Percentiles rank a stretch among this genome's conserved stretches.
Evolutionary conservation across 1,284 basidiomycete genomes (phyloP).

Genomic region (Mrakiaceae sp.): DNA sequence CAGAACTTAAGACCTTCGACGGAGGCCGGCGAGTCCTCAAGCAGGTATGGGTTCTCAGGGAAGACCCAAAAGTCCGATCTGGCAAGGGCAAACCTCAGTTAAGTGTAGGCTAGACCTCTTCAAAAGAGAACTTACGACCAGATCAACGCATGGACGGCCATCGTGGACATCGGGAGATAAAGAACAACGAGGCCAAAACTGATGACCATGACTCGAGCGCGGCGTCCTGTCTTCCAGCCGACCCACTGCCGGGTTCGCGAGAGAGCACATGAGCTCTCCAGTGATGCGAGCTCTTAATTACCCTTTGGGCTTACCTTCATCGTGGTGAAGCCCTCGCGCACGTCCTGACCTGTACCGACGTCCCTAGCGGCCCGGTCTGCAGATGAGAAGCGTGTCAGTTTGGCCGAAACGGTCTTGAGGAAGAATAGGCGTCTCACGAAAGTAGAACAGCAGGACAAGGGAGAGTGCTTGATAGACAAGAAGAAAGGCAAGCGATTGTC

Average conservation of each 20-base stretch:
- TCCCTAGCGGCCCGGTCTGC: constrained; percentile 37
- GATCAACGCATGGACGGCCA: constrained; percentile 53
- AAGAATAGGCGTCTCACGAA: constrained; percentile 25
- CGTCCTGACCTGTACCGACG: constrained; percentile 39
- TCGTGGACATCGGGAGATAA: constrained; percentile 57
- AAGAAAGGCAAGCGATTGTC: constrained; percentile 47
- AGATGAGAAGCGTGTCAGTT: constrained; percentile 19
- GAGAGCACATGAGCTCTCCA: too few relatives aligned
- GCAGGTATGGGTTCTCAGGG: constrained; percentile 49
- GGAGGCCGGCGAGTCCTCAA: constrained; percentile 40
- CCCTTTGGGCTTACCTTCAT: background rate
- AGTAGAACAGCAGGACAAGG: constrained; percentile 46
- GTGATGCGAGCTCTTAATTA: too few relatives aligned
- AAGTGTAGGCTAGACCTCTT: constrained; percentile 42
- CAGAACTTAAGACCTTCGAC: constrained; percentile 50
- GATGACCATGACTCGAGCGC: constrained; percentile 38
- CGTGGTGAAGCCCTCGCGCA: constrained; percentile 4
- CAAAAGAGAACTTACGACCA: constrained; percentile 14
- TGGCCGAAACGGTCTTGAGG: background rate
- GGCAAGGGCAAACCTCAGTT: too few relatives aligned
- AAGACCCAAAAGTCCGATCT: constrained; percentile 56
- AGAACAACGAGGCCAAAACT: constrained; percentile 52
- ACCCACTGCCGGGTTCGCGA: background rate
- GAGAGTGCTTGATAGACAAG: constrained; percentile 46
- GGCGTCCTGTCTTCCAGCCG: background rate